Conservation (phyloP, 768 basidiomycete species). For the Suillus decipiens region DNA sequence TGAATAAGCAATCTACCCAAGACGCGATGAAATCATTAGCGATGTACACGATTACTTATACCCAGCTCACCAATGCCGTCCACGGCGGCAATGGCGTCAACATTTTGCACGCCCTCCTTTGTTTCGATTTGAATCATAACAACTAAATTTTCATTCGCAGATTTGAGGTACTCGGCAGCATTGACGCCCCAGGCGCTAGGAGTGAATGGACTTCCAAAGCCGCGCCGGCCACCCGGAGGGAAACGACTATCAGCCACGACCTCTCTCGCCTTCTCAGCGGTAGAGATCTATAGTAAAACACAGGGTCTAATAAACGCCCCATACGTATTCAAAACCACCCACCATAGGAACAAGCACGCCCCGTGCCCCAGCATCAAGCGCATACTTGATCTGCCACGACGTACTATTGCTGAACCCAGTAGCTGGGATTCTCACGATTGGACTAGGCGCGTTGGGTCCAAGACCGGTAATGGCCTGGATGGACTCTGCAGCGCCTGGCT, state of each 20-base stretch:
- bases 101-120: constrained; percentile 56
- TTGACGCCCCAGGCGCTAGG: constrained; percentile 58
- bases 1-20: constrained; percentile 50
- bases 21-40: background rate
- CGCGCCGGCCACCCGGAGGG: constrained; percentile 61
- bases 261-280: constrained; percentile 55
- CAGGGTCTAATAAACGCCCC: background rate
- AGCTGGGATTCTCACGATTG: constrained; percentile 63
- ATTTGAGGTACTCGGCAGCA: constrained; percentile 49
- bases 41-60: background rate
- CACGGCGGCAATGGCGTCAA: constrained; percentile 58
- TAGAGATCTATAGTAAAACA: constrained; percentile 47
- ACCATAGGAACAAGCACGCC: constrained; percentile 74
- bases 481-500: constrained; percentile 57
- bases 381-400: constrained; percentile 73
- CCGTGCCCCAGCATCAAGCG: constrained; percentile 65
- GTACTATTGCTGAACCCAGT: constrained; percentile 58
- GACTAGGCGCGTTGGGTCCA: constrained; percentile 46
- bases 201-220: constrained; percentile 66
- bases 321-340: constrained; percentile 12
- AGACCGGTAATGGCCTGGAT: constrained; percentile 55
- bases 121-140: constrained; percentile 73
- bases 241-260: constrained; percentile 60
- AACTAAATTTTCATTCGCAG: constrained; percentile 56
- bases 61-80: constrained; percentile 56